These are phyloP conservation scores for Xanthoceras sorbifolium DNA, from an alignment of 345 rosid species.

Conservation along the genomic window DNA sequence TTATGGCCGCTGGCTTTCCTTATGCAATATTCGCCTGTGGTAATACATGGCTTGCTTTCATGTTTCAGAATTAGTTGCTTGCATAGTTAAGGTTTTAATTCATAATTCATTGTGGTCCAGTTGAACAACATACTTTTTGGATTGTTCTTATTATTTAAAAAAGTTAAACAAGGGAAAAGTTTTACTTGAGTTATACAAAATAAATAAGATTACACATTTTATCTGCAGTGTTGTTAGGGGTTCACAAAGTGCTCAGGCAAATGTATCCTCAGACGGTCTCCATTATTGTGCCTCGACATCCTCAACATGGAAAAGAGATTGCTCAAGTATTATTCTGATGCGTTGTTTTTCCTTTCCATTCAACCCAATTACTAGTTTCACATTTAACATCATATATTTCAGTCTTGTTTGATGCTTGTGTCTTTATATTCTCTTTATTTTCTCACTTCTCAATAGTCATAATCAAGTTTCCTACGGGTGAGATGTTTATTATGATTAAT, in stretches of 20 bases:
- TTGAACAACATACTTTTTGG: not conserved
- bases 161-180: not conserved
- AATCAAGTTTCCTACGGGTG: not conserved
- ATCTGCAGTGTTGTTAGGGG: slow-evolving; percentile 72
- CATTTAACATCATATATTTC: not conserved
- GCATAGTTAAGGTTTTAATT: not conserved
- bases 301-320: slow-evolving; percentile 69
- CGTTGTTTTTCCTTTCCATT: slow-evolving; percentile 13
- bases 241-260: slow-evolving; percentile 53
- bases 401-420: not conserved
- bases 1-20: slow-evolving; percentile 2
- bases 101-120: not conserved
- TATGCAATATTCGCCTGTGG: not conserved
- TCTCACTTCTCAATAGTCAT: not conserved
- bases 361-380: not conserved
- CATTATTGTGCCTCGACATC: slow-evolving; percentile 81
- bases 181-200: not conserved
- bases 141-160: not conserved
- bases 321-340: slow-evolving; percentile 54
- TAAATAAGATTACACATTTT: slow-evolving; percentile 10
- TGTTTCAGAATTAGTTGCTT: not conserved
- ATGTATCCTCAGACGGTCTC: slow-evolving; percentile 55
- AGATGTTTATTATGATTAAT: too few relatives aligned
- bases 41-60: not conserved
- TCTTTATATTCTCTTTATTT: not conserved